Percentiles rank a stretch among this genome's conserved stretches.
phyloP scores from a whole-genome alignment of 768 basidiomycete species.

The Agaricus bisporus region DNA sequence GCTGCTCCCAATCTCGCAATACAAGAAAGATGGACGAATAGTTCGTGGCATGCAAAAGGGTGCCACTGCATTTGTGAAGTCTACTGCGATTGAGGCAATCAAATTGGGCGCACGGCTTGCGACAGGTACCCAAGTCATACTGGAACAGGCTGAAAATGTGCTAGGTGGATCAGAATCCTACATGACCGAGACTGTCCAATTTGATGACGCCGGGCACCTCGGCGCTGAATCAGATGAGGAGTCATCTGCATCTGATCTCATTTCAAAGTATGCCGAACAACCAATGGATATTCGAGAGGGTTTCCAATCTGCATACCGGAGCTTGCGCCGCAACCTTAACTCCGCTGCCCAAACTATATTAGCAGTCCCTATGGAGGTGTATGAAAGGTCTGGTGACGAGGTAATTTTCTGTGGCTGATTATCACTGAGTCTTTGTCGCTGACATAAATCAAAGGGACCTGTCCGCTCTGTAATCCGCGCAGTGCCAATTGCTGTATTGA shows the following conservation, averaged over 20 bases:
- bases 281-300: slow-evolving; percentile 82
- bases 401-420: slow-evolving; percentile 27
- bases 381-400: slow-evolving; percentile 90
- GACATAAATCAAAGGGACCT: slow-evolving; percentile 56
- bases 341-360: slow-evolving; percentile 97
- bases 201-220: slow-evolving; percentile 26
- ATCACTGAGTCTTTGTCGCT: neutral
- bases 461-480: slow-evolving; percentile 93
- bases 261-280: slow-evolving; percentile 91
- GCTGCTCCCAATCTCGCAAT: slow-evolving; percentile 93
- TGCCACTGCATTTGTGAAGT: slow-evolving; percentile 86
- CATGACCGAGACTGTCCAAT: slow-evolving; percentile 60
- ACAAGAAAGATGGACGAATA: slow-evolving; percentile 92
- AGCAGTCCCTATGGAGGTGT: slow-evolving; percentile 98
- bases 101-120: slow-evolving; percentile 91
- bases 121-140: slow-evolving; percentile 95
- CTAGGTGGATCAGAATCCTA: slow-evolving; percentile 69
- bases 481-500: slow-evolving; percentile 94
- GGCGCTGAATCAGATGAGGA: slow-evolving; percentile 28
- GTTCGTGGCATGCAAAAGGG: slow-evolving; percentile 93
- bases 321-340: slow-evolving; percentile 78
- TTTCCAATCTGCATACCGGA: slow-evolving; percentile 86
- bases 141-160: slow-evolving; percentile 91
- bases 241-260: slow-evolving; percentile 43
- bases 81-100: slow-evolving; percentile 93